phyloP scores from a whole-genome alignment of 1,139 yeast genomes.

The Geotrichum cucujoidarum region DNA sequence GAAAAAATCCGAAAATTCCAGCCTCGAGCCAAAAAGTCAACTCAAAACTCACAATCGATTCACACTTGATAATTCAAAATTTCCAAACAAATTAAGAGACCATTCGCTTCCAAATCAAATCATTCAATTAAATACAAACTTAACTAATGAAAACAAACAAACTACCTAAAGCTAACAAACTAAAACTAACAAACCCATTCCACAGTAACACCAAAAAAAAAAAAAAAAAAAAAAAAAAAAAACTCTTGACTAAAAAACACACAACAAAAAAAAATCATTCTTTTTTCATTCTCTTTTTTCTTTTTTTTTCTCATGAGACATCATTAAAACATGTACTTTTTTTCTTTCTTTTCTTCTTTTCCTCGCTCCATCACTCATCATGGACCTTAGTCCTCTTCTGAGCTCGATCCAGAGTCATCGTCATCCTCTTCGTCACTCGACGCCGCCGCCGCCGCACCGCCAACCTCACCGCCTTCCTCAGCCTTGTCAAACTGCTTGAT shows the following conservation, averaged over 20 bases:
- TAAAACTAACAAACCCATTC: neutral
- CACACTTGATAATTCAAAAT: too few species aligned
- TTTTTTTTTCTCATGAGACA: neutral
- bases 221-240: neutral
- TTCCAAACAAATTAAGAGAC: too few species aligned
- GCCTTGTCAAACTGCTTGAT: constrained; percentile 65
- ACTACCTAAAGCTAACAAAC: too few species aligned
- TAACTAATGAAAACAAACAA: too few species aligned
- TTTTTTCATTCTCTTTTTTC: too few species aligned
- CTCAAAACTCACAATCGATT: too few species aligned
- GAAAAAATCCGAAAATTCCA: too few species aligned
- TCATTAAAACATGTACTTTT: neutral
- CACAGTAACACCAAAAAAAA: neutral
- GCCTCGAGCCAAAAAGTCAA: too few species aligned
- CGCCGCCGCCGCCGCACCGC: neutral
- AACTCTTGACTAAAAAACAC: neutral
- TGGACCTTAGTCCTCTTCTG: constrained; percentile 5
- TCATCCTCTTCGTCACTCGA: constrained; percentile 5
- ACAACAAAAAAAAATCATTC: neutral
- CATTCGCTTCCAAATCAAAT: neutral
- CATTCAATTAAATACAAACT: neutral
- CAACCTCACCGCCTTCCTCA: constrained; percentile 23
- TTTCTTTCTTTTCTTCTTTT: neutral
- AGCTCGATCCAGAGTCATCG: constrained; percentile 5
- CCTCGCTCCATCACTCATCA: neutral